These are phyloP conservation scores for Paramecium caudatum DNA, from an alignment of 73 alveolate genomes.

Conservation along the genomic window DNA sequence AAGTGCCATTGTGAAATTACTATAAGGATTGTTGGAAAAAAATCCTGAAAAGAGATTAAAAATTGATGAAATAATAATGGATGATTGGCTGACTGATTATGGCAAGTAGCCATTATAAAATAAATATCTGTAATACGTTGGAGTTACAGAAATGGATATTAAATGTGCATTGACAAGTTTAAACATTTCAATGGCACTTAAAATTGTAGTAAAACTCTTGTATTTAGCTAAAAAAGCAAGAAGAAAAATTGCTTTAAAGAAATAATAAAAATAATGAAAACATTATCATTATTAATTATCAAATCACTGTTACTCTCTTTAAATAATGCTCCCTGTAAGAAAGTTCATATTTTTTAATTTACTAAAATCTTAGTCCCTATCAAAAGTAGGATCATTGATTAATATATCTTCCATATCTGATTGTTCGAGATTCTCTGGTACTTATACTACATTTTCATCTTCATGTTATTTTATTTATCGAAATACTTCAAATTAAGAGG, in stretches of 20 bases:
- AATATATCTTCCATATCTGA: slow-evolving; percentile 61
- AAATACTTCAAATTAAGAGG: slow-evolving; percentile 54
- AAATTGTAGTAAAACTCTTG: slow-evolving; percentile 48
- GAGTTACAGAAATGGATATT: slow-evolving; percentile 56
- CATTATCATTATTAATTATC: not conserved
- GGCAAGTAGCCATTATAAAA: slow-evolving; percentile 48
- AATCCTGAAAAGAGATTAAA: slow-evolving; percentile 49
- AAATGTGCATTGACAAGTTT: slow-evolving; percentile 38
- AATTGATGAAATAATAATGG: slow-evolving; percentile 8
- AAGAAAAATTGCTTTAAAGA: slow-evolving; percentile 40
- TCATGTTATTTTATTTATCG: slow-evolving; percentile 50
- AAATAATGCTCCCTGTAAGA: slow-evolving; percentile 60
- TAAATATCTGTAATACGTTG: slow-evolving; percentile 20
- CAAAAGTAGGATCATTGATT: slow-evolving; percentile 65
- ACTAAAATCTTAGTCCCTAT: slow-evolving; percentile 12
- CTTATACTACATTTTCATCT: slow-evolving; percentile 26
- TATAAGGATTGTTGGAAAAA: slow-evolving; percentile 51
- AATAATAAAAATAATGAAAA: slow-evolving; percentile 14
- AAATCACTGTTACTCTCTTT: slow-evolving; percentile 53
- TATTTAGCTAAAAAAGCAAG: slow-evolving; percentile 62
- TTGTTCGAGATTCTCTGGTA: not conserved
- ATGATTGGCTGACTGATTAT: slow-evolving; percentile 62
- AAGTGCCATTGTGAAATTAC: slow-evolving; percentile 8
- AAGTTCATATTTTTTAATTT: slow-evolving; percentile 54
- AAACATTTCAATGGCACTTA: slow-evolving; percentile 58